These are phyloP conservation scores for Colletotrichum destructivum DNA, from an alignment of 2,329 filamentous ascomycete species.

Conservation along the genomic window DNA sequence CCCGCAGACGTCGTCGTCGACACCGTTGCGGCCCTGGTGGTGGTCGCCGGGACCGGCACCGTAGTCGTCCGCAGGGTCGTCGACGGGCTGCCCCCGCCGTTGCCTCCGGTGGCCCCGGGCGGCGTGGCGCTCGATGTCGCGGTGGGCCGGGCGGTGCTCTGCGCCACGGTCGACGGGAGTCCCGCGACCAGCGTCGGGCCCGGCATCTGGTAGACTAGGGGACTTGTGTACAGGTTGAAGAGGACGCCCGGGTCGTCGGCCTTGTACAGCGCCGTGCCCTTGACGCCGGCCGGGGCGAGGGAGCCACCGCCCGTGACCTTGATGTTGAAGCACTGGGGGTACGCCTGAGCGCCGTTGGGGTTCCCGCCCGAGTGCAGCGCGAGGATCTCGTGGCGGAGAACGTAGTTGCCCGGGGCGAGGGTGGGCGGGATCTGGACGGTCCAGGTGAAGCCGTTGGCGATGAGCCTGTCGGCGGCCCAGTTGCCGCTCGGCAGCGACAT, in stretches of 20 bases:
- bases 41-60: conserved; percentile 18
- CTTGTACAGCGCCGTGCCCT: conserved; percentile 56
- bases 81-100: conserved; percentile 22
- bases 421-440: conserved; percentile 62
- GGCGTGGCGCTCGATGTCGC: conserved; percentile 37
- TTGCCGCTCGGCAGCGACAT: conserved; percentile 58
- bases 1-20: conserved; percentile 30
- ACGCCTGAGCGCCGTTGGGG: conserved; percentile 62
- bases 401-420: conserved; percentile 67
- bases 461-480: conserved; percentile 71
- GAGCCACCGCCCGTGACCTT: conserved; percentile 59
- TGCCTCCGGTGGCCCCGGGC: conserved; percentile 40
- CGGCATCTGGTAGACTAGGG: conserved; percentile 50
- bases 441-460: conserved; percentile 63
- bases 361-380: conserved; percentile 65
- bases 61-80: conserved; percentile 35
- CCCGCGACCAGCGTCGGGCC: conserved; percentile 49
- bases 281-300: conserved; percentile 49
- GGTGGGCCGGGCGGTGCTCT: conserved; percentile 29
- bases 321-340: conserved; percentile 67
- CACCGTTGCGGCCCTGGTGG: conserved; percentile 14
- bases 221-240: conserved; percentile 54
- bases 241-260: conserved; percentile 52
- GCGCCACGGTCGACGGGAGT: conserved; percentile 34
- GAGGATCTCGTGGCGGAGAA: conserved; percentile 70